These are phyloP conservation scores for Mikania micrantha DNA, from an alignment of 129 eudicot genomes.

Conservation along the genomic window DNA sequence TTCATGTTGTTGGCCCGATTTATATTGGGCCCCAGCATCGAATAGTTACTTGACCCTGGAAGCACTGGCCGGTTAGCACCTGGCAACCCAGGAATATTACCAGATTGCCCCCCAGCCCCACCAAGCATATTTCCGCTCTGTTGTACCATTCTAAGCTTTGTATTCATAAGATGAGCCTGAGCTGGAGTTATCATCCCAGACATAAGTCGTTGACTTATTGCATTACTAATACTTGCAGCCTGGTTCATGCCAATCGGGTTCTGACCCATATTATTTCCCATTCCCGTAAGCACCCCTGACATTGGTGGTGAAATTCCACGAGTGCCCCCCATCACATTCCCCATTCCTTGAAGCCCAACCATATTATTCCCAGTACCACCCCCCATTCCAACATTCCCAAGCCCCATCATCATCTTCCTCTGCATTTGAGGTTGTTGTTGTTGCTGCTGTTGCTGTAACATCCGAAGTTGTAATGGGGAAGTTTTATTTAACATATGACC, in stretches of 20 bases:
- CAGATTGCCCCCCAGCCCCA: slow-evolving; percentile 43
- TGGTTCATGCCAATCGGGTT: slow-evolving; percentile 45
- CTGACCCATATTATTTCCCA: slow-evolving; percentile 57
- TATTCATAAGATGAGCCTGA: slow-evolving; percentile 46
- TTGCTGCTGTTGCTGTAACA: slow-evolving; percentile 33
- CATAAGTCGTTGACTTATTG: slow-evolving; percentile 54
- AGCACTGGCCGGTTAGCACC: slow-evolving; percentile 74
- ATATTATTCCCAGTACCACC: slow-evolving; percentile 50
- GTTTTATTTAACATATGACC: slow-evolving; percentile 72
- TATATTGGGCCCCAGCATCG: slow-evolving; percentile 66
- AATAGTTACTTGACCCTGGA: slow-evolving; percentile 56
- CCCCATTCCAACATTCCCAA: slow-evolving; percentile 72
- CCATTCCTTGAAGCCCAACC: slow-evolving; percentile 78
- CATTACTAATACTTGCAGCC: slow-evolving; percentile 59
- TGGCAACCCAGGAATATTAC: slow-evolving; percentile 40
- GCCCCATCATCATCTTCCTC: slow-evolving; percentile 82
- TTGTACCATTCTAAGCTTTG: slow-evolving; percentile 50
- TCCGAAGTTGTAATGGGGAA: slow-evolving; percentile 47
- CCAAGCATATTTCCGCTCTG: slow-evolving; percentile 43
- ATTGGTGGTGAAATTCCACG: slow-evolving; percentile 60
- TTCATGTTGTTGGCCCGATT: slow-evolving; percentile 45
- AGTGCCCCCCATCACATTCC: slow-evolving; percentile 65
- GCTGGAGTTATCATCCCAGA: slow-evolving; percentile 39
- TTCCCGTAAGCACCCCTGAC: slow-evolving; percentile 54
- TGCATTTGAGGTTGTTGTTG: slow-evolving; percentile 51